Percentiles rank a stretch among this genome's conserved stretches.
Conservation (phyloP, 1,284 basidiomycete species). For the Gomphus bonarii region DNA sequence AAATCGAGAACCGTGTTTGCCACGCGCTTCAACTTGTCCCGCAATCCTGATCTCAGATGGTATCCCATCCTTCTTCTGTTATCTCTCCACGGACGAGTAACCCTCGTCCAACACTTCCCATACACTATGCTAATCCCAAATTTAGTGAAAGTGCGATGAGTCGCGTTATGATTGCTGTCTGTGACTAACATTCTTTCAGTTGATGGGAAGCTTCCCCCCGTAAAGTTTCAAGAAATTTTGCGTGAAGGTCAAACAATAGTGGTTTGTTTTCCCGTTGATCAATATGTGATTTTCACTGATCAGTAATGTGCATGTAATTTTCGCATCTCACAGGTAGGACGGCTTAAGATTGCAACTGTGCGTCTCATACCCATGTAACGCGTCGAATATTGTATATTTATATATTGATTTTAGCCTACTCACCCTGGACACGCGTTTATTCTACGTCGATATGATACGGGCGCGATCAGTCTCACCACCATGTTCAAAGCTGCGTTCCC, state of each 20-base stretch:
- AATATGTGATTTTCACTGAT: not conserved
- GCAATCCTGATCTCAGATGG: not conserved
- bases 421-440: conserved; percentile 81
- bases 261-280: conserved; percentile 32
- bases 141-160: conserved; percentile 5
- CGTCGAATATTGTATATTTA: not conserved
- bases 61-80: not conserved
- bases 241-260: conserved; percentile 78
- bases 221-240: conserved; percentile 79
- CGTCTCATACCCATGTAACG: conserved; percentile 21
- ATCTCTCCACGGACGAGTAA: conserved; percentile 6
- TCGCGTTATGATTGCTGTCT: not conserved
- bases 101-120: conserved; percentile 7
- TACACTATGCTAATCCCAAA: conserved; percentile 6
- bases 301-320: not conserved
- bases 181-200: not conserved
- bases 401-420: conserved; percentile 33
- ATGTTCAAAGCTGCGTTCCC: conserved; percentile 99
- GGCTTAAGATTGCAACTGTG: conserved; percentile 91
- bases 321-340: conserved; percentile 51
- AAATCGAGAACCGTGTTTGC: not conserved
- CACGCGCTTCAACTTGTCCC: not conserved
- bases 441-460: conserved; percentile 90
- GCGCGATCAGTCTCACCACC: conserved; percentile 90
- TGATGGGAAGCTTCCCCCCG: conserved; percentile 34